Percentiles rank a stretch among this genome's conserved stretches.
Conservation (phyloP, 345 rosid species). For the Camelina neglecta region DNA sequence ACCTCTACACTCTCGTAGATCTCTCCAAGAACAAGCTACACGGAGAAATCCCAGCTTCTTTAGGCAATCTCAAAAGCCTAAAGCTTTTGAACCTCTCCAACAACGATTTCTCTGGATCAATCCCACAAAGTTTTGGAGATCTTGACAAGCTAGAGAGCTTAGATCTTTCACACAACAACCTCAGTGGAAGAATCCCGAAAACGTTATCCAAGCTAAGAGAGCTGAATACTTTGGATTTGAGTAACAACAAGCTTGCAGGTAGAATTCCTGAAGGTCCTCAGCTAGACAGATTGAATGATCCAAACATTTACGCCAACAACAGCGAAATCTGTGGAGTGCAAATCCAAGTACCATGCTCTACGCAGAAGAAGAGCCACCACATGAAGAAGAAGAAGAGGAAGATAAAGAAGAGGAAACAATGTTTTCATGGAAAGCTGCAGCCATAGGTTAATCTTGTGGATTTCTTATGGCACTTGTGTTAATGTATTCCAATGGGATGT, state of each 20-base stretch:
- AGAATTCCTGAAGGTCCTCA: constrained; percentile 47
- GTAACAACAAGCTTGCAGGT: constrained; percentile 49
- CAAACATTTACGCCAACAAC: constrained; percentile 46
- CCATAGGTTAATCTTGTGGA: constrained; percentile 44
- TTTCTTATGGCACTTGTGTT: not conserved
- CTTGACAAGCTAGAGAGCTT: constrained; percentile 43
- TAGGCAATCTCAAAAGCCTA: constrained; percentile 46
- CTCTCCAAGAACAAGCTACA: constrained; percentile 49
- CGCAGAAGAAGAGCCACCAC: constrained; percentile 1
- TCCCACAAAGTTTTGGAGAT: constrained; percentile 40
- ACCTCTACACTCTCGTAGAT: constrained; percentile 47
- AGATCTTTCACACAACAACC: constrained; percentile 50
- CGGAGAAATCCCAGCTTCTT: constrained; percentile 46
- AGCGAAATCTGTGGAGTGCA: constrained; percentile 51
- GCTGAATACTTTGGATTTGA: constrained; percentile 37
- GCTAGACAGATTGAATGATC: constrained; percentile 48
- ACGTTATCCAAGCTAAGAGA: constrained; percentile 39
- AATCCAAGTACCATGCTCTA: constrained; percentile 43
- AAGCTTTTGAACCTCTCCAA: constrained; percentile 47
- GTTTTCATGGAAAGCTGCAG: constrained; percentile 48
- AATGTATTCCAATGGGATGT: not conserved
- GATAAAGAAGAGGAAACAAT: not conserved
- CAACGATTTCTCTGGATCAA: constrained; percentile 46
- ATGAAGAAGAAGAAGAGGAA: not conserved
- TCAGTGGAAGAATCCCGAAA: constrained; percentile 42